Evolutionary conservation across 495 filamentous ascomycete genomes (phyloP).

Genomic region (Talaromyces trachyspermus): DNA sequence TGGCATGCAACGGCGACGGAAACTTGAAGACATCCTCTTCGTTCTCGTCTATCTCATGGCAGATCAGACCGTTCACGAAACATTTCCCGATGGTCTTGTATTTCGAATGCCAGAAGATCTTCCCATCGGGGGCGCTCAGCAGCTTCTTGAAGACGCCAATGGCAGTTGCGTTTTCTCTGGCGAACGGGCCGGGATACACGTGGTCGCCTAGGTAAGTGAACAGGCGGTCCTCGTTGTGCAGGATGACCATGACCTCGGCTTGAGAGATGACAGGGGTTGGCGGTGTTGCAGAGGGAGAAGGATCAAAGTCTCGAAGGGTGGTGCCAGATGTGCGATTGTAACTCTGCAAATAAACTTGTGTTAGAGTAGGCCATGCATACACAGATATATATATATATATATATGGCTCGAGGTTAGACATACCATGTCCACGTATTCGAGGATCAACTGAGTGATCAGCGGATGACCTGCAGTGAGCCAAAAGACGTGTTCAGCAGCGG

Average conservation of each 20-base stretch:
- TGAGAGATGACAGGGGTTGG: not conserved
- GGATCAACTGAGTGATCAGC: not conserved
- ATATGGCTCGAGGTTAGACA: not conserved
- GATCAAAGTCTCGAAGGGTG: no score
- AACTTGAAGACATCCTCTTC: not conserved
- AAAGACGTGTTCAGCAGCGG: not conserved
- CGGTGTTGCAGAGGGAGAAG: not conserved
- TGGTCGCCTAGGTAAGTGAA: not conserved
- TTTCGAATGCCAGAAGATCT: not conserved
- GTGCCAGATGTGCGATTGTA: no score
- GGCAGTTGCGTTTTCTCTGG: not conserved
- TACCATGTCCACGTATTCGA: constrained; percentile 3
- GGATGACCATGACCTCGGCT: not conserved
- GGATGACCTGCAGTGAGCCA: constrained; percentile 3
- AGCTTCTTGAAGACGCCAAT: not conserved
- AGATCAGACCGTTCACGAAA: not conserved
- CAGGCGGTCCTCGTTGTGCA: not conserved
- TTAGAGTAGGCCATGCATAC: no score
- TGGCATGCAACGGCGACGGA: constrained; percentile 33
- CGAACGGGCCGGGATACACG: not conserved
- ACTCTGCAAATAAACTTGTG: no score
- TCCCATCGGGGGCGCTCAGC: not conserved
- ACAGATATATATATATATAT: no score
- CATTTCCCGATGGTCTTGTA: not conserved
- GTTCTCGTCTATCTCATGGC: constrained; percentile 1